Evolutionary conservation across 176 grass and related monocot genomes (phyloP), one percentile per base, ranked within the genome.

Genomic region (Oryza coarctata): DNA sequence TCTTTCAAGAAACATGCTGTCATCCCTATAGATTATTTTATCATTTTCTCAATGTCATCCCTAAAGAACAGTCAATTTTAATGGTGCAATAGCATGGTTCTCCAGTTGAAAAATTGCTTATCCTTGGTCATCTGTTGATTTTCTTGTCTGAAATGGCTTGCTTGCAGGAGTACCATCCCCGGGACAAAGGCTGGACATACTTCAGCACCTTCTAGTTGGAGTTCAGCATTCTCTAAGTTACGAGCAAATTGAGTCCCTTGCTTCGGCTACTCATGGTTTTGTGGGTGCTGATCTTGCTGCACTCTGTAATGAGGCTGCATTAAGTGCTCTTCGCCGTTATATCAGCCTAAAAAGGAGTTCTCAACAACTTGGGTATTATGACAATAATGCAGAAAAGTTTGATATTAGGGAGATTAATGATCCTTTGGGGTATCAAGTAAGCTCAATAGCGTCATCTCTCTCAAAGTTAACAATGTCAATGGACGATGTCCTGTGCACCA

Each of bases 201-300:
- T 98, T 81, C 9, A 14, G 2, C 79, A 81, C 55, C 78, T 93
- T 79, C 73, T 94, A 80, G 84, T 68, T 83, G 82, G 80, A 65
- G 74, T 93, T 86, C 79, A 47, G 49, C 90, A 98, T 82, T 94
- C 82, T 63, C 90, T 94, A 18, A 80, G 55, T 44, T 23, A 18
- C 74, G 72, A 73, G 25, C 90, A 91, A 63, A 27, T 90, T 73
- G 74, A 90, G 36, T 82, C 84, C 33, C 78, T 94, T 80, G 88
- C 90, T 91, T 83, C 45, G 12, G 68, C 43, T 23, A 93, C 92
- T 50, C 95, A 98, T 91, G 95, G 95, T 29, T 98, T 93, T 79
- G 95, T 98, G 28, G 95, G 95, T 82, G 95, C 95, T 91, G 95
- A 98, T 90, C 87, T 98, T 76, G 86, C 88, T 60, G 92, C 95